These are phyloP conservation scores for Austroboletus rostrupii DNA, from an alignment of 1,284 basidiomycete species.

Conservation along the genomic window DNA sequence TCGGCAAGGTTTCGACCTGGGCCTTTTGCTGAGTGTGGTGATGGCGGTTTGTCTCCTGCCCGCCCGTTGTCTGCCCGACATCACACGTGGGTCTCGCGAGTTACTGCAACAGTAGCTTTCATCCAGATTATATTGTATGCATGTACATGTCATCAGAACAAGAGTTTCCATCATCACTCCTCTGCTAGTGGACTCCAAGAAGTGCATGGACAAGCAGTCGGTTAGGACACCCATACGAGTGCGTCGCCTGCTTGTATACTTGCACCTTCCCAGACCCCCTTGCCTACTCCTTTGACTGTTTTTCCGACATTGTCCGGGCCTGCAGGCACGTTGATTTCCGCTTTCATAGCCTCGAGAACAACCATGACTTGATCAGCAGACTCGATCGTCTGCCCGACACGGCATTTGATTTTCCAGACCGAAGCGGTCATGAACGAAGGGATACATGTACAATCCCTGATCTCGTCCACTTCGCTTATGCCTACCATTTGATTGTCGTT, in stretches of 20 bases:
- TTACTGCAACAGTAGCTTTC: too few species aligned
- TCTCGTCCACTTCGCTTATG: slow-evolving; percentile 14
- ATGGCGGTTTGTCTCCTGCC: too few species aligned
- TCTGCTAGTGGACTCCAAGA: too few species aligned
- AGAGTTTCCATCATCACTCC: too few species aligned
- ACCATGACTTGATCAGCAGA: slow-evolving; percentile 47
- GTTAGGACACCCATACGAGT: slow-evolving; percentile 33
- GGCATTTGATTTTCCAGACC: slow-evolving; percentile 55
- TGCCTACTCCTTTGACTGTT: slow-evolving; percentile 38
- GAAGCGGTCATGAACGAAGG: slow-evolving; percentile 47
- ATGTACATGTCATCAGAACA: too few species aligned
- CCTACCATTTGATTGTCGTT: neutral
- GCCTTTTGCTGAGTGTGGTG: too few species aligned
- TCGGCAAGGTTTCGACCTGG: too few species aligned
- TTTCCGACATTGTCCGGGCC: slow-evolving; percentile 46
- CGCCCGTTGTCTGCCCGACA: too few species aligned
- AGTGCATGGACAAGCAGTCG: too few species aligned
- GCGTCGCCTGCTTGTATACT: slow-evolving; percentile 43
- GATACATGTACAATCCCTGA: slow-evolving; percentile 20
- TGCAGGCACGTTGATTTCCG: slow-evolving; percentile 50
- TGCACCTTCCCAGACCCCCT: slow-evolving; percentile 39
- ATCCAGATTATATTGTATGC: too few species aligned
- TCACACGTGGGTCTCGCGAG: too few species aligned
- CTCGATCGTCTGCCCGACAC: slow-evolving; percentile 42
- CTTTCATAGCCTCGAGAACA: slow-evolving; percentile 74